Conservation (phyloP, 352 stramenopile species). For the Plasmopara viticola region DNA sequence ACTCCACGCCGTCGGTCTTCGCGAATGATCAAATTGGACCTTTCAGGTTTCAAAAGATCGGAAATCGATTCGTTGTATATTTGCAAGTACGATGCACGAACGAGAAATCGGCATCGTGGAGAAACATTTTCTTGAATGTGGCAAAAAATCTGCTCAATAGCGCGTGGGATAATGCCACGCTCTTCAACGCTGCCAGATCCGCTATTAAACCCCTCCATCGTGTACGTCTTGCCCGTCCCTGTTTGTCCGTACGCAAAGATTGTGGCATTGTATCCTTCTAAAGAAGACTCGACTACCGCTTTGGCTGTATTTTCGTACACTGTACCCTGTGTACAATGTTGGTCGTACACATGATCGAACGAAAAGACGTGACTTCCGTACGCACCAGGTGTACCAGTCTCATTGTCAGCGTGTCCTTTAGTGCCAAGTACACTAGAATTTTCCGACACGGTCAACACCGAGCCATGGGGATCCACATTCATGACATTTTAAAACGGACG, state of each 20-base stretch:
- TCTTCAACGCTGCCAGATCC: conserved; percentile 83
- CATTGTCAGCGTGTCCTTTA: conserved; percentile 20
- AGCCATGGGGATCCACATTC: conserved; percentile 74
- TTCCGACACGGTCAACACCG: conserved; percentile 86
- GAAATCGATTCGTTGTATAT: conserved; percentile 96
- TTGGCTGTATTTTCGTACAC: conserved; percentile 93
- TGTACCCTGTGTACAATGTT: conserved; percentile 82
- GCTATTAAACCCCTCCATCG: conserved; percentile 95
- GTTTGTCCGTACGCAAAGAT: conserved; percentile 90
- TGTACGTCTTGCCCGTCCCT: conserved; percentile 92
- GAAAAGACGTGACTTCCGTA: conserved; percentile 89
- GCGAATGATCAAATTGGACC: conserved; percentile 88
- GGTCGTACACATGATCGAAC: conserved; percentile 94
- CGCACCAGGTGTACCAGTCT: conserved; percentile 28
- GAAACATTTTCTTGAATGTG: conserved; percentile 88
- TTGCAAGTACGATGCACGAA: conserved; percentile 90
- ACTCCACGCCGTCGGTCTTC: conserved; percentile 91
- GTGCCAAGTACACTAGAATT: conserved; percentile 51
- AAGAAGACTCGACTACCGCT: conserved; percentile 87
- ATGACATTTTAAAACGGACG: conserved; percentile 89
- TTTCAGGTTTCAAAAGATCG: conserved; percentile 91
- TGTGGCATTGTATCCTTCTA: conserved; percentile 90
- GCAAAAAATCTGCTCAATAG: conserved; percentile 94
- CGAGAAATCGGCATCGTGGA: conserved; percentile 83
- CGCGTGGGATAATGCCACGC: conserved; percentile 96